A percentile compares a stretch with the other conserved stretches of the same genome.
phyloP scores from a whole-genome alignment of 169 alveolate genomes.

The Cryptosporidium baileyi region DNA sequence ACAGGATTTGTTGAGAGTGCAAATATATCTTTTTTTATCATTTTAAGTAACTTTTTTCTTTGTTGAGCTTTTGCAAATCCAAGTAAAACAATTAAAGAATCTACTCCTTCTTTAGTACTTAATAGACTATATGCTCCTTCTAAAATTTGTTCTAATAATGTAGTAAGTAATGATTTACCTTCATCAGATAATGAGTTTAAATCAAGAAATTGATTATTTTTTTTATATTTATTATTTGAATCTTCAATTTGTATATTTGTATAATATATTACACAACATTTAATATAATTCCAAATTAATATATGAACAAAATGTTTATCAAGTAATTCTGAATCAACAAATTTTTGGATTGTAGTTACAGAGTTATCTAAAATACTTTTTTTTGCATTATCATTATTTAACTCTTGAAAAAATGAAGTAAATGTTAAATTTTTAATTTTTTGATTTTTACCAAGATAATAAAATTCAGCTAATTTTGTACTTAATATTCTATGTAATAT shows the following conservation, averaged over 20 bases:
- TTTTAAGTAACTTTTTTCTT: conserved; percentile 42
- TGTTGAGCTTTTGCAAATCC: conserved; percentile 68
- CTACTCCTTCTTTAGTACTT: conserved; percentile 64
- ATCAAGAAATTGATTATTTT: background rate
- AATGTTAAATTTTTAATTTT: background rate
- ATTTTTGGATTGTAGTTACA: conserved; percentile 23
- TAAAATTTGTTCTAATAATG: conserved; percentile 33
- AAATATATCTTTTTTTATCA: conserved; percentile 29
- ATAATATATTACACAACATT: conserved; percentile 39
- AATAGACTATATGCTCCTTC: conserved; percentile 43
- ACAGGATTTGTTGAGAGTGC: conserved; percentile 31
- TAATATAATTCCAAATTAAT: conserved; percentile 63
- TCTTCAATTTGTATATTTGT: background rate
- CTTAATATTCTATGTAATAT: conserved; percentile 5
- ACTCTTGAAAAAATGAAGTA: background rate
- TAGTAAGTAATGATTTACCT: background rate
- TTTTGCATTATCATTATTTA: conserved; percentile 14
- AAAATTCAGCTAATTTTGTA: conserved; percentile 24
- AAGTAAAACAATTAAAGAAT: conserved; percentile 28
- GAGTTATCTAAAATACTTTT: conserved; percentile 39
- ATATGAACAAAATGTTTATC: conserved; percentile 42
- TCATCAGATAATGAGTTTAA: conserved; percentile 10
- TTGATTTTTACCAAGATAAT: background rate
- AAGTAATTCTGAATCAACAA: conserved; percentile 51
- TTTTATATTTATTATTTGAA: background rate